phyloP scores from a whole-genome alignment of 139 green algal genomes.

The Chlorella sp. region DNA sequence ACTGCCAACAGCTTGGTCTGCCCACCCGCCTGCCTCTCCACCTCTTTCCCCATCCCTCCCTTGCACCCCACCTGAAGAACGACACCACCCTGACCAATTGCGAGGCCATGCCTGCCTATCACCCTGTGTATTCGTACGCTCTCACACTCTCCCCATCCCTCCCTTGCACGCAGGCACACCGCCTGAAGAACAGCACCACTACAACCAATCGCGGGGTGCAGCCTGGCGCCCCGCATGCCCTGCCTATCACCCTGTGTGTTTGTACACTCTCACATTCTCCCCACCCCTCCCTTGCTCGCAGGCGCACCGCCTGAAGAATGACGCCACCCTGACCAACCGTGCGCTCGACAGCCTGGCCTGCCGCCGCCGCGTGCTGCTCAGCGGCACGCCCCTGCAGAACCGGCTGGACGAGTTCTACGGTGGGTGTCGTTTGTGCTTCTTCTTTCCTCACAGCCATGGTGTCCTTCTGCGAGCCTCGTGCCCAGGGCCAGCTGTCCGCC shows the following conservation, averaged over 20 bases:
- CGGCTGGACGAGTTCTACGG: slow-evolving; percentile 88
- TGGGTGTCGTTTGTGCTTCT: not conserved
- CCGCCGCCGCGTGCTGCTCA: slow-evolving; percentile 93
- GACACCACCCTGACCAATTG: slow-evolving; percentile 91
- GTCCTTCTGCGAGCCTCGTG: not conserved
- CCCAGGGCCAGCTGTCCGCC: too few species aligned
- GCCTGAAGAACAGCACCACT: slow-evolving; percentile 97
- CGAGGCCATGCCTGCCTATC: slow-evolving; percentile 73
- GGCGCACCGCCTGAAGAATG: slow-evolving; percentile 96
- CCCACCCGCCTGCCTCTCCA: not conserved
- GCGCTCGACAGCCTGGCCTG: slow-evolving; percentile 87
- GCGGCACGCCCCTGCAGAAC: slow-evolving; percentile 96
- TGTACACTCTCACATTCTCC: not conserved
- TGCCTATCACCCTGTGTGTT: not conserved
- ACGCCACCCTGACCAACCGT: slow-evolving; percentile 89
- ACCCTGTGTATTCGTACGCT: not conserved
- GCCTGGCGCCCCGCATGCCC: slow-evolving; percentile 55
- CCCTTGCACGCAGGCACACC: slow-evolving; percentile 60
- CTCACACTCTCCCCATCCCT: not conserved
- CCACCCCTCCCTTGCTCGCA: not conserved
- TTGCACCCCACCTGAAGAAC: slow-evolving; percentile 90
- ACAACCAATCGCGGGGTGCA: slow-evolving; percentile 88
- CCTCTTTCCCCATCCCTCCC: not conserved
- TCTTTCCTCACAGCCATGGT: not conserved
- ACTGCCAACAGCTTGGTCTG: not conserved